phyloP scores from a whole-genome alignment of 805 yeast species.

The Deakozyma indianensis region DNA sequence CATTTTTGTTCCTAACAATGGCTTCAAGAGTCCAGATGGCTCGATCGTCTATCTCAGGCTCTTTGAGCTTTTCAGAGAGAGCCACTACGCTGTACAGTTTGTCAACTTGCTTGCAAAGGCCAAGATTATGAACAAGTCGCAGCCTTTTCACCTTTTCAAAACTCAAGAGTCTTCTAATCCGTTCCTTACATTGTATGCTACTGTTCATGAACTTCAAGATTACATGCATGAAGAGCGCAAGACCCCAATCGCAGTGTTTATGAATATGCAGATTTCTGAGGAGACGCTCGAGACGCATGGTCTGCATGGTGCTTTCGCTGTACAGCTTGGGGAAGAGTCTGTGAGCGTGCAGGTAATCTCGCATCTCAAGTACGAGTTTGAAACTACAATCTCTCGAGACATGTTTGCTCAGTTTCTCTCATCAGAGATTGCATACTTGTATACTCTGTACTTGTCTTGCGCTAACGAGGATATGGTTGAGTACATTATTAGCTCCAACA shows the following conservation, averaged over 20 bases:
- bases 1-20: constrained; percentile 15
- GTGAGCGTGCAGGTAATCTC: constrained; percentile 14
- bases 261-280: constrained; percentile 38
- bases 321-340: constrained; percentile 25
- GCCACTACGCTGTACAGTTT: constrained; percentile 25
- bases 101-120: constrained; percentile 53
- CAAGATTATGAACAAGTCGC: constrained; percentile 56
- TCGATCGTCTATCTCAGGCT: constrained; percentile 11
- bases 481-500: constrained; percentile 20
- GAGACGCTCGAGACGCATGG: constrained; percentile 23
- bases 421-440: constrained; percentile 25
- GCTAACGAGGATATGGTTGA: constrained; percentile 20
- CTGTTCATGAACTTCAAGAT: constrained; percentile 24
- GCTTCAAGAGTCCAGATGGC: constrained; percentile 7
- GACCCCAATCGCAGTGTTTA: constrained; percentile 50
- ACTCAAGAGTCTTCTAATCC: constrained; percentile 16
- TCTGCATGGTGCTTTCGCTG: constrained; percentile 35
- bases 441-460: constrained; percentile 22
- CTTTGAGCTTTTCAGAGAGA: constrained; percentile 15
- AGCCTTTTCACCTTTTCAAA: constrained; percentile 77
- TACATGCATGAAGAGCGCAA: constrained; percentile 22
- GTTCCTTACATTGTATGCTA: constrained; percentile 16
- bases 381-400: constrained; percentile 15
- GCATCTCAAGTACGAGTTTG: constrained; percentile 13
- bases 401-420: constrained; percentile 26